Conservation (phyloP, 805 yeast species). For the Scheffersomyces stipitis region DNA sequence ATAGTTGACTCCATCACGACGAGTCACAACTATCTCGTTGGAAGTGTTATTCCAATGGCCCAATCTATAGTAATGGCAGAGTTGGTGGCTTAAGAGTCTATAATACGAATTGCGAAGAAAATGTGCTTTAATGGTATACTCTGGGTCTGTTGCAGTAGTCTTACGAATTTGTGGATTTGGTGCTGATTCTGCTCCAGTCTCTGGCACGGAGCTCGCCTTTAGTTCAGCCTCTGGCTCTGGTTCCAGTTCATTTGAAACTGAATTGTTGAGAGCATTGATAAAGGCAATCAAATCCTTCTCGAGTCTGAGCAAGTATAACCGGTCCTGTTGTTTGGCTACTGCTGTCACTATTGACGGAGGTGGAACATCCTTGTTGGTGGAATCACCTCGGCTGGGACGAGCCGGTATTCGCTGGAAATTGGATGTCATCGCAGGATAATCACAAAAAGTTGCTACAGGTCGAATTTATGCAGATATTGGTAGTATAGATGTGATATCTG, state of each 20-base stretch:
- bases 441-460: too few species aligned
- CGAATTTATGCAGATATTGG: too few species aligned
- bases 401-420: too few species aligned
- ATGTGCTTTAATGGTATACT: conserved; percentile 14
- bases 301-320: conserved; percentile 17
- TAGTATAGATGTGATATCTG: too few species aligned
- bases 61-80: conserved; percentile 64
- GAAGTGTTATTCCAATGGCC: conserved; percentile 45
- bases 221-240: too few species aligned
- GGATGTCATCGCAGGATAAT: too few species aligned
- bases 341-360: conserved; percentile 17
- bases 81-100: conserved; percentile 64
- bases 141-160: too few species aligned
- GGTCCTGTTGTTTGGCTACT: conserved; percentile 19
- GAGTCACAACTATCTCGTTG: conserved; percentile 23
- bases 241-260: too few species aligned
- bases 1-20: conserved; percentile 14
- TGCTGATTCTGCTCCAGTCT: not conserved
- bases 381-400: too few species aligned
- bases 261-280: conserved; percentile 7
- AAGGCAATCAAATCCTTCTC: conserved; percentile 21
- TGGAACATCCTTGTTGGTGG: conserved; percentile 19
- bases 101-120: conserved; percentile 65
- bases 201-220: too few species aligned
- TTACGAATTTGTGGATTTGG: not conserved